Evolutionary conservation across 1,139 yeast species (phyloP).

Genomic region (Blastobotrys aristatus): DNA sequence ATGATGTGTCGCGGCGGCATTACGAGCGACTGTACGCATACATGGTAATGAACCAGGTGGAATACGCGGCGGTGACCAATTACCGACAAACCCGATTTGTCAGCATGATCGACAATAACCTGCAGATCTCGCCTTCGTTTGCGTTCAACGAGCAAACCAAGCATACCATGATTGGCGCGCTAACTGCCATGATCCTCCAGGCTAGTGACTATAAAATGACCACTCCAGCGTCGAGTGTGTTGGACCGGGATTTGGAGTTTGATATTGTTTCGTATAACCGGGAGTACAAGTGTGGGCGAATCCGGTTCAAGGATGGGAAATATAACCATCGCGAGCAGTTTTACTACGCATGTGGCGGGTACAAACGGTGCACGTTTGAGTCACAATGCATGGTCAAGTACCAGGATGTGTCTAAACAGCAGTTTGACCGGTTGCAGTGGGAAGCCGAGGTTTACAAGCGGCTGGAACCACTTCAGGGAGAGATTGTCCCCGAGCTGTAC

Average conservation of each 20-base stretch:
- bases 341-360: constrained; percentile 2
- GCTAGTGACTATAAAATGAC: constrained; percentile 4
- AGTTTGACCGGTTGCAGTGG: constrained; percentile 13
- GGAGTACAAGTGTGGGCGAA: constrained; percentile 4
- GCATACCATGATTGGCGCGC: constrained; percentile 14
- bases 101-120: neutral
- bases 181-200: constrained; percentile 13
- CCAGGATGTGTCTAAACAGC: constrained; percentile 10
- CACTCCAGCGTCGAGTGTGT: constrained; percentile 7
- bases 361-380: constrained; percentile 4
- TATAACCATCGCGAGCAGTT: neutral
- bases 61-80: constrained; percentile 12
- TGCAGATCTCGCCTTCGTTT: constrained; percentile 11
- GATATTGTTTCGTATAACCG: constrained; percentile 2
- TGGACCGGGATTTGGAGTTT: constrained; percentile 8
- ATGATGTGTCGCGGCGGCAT: constrained; percentile 8
- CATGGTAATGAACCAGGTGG: constrained; percentile 13
- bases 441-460: constrained; percentile 15
- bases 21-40: constrained; percentile 12
- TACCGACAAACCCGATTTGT: constrained; percentile 13
- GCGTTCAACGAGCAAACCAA: constrained; percentile 10
- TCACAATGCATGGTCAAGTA: constrained; percentile 7
- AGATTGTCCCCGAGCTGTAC: constrained; percentile 9
- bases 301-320: neutral
- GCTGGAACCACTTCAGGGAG: constrained; percentile 8